A percentile compares a stretch with the other conserved stretches of the same genome.
Evolutionary conservation across 805 yeast genomes (phyloP).

Genomic region (fission yeast (Schizosaccharomyces pombe)): DNA sequence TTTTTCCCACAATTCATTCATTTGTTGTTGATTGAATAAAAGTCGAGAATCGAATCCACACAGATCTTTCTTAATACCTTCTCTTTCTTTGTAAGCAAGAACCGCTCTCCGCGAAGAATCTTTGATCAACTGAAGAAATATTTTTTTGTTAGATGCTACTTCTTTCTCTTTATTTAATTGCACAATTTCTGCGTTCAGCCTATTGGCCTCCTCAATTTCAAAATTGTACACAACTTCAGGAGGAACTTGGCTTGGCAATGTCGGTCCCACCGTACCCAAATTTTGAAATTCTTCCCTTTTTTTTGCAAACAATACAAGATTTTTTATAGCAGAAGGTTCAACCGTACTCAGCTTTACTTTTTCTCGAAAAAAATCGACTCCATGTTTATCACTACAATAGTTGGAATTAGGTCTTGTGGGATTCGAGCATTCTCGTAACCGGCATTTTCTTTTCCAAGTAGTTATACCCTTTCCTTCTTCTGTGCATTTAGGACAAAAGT

Average conservation of each 20-base stretch:
- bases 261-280: not conserved
- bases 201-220: not conserved
- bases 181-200: not conserved
- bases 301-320: not conserved
- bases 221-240: not conserved
- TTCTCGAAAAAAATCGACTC: constrained; percentile 19
- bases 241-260: not conserved
- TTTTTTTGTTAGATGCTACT: not conserved
- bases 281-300: not conserved
- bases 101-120: not conserved
- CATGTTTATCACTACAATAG: constrained; percentile 59
- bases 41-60: constrained; percentile 13
- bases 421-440: constrained; percentile 30
- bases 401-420: constrained; percentile 31
- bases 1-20: not conserved
- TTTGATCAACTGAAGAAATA: not conserved
- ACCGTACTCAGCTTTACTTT: not conserved
- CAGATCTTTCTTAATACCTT: constrained; percentile 11
- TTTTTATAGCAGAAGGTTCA: not conserved
- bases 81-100: not conserved
- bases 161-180: not conserved
- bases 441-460: constrained; percentile 56
- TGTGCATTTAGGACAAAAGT: constrained; percentile 53
- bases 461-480: constrained; percentile 24
- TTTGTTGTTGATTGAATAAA: constrained; percentile 5